Evolutionary conservation across 2,329 filamentous ascomycete genomes (phyloP).

Genomic region (Rachicladosporium sp.): DNA sequence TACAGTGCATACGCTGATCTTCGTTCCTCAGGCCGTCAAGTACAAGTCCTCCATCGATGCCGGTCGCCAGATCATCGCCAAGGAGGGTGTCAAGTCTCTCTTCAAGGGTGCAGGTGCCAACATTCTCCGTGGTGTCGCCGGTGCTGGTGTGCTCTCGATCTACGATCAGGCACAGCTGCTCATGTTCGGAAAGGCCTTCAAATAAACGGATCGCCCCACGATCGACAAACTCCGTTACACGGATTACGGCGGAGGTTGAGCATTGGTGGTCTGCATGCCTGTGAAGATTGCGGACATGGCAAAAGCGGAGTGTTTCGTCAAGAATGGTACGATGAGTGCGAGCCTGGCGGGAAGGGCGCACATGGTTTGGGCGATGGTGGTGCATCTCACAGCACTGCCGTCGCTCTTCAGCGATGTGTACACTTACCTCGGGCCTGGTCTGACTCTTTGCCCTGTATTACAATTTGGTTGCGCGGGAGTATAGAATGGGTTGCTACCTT

Average conservation of each 20-base stretch:
- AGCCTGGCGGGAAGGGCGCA: no score
- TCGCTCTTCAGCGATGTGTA: slow-evolving; percentile 6
- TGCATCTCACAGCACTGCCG: no score
- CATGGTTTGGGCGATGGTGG: no score
- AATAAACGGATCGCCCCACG: slow-evolving; percentile 30
- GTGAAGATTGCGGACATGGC: slow-evolving; percentile 18
- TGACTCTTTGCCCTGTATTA: slow-evolving; percentile 22
- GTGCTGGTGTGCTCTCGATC: slow-evolving; percentile 99
- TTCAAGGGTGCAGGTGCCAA: slow-evolving; percentile 99
- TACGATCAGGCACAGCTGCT: slow-evolving; percentile 99
- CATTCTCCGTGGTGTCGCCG: slow-evolving; percentile 99
- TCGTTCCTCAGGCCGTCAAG: slow-evolving; percentile 75
- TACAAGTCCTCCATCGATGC: slow-evolving; percentile 96
- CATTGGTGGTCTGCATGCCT: slow-evolving; percentile 17
- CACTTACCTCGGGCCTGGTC: slow-evolving; percentile 14
- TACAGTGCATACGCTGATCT: slow-evolving; percentile 22
- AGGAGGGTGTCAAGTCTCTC: slow-evolving; percentile 96
- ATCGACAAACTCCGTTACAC: slow-evolving; percentile 6
- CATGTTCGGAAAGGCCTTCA: slow-evolving; percentile 99
- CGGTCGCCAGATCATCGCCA: slow-evolving; percentile 89
- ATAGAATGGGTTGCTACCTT: slow-evolving; percentile 13
- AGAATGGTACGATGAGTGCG: no score
- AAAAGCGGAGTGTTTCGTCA: slow-evolving; percentile 2
- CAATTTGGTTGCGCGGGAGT: slow-evolving; percentile 19
- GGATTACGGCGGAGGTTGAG: slow-evolving; percentile 5